phyloP scores from a whole-genome alignment of 1,284 basidiomycete species.

The Trichosporon asahii region DNA sequence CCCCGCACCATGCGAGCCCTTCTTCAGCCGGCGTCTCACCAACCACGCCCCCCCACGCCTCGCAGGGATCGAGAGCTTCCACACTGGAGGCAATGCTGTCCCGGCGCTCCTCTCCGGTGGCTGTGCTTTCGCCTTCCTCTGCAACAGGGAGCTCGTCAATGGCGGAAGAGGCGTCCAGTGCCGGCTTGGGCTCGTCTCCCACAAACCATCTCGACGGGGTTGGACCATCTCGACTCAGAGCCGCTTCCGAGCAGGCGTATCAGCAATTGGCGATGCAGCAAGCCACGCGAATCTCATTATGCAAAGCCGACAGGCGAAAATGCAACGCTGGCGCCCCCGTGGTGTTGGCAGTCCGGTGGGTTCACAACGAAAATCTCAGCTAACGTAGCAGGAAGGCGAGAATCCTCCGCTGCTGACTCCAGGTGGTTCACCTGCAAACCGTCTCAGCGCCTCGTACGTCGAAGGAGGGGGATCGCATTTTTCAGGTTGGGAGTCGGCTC shows the following conservation, averaged over 20 bases:
- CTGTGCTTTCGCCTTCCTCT: constrained; percentile 13
- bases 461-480: constrained; percentile 1
- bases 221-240: constrained; percentile 13
- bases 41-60: not conserved
- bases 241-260: constrained; percentile 32
- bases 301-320: constrained; percentile 57
- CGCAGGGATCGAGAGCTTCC: not conserved
- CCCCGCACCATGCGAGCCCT: not conserved
- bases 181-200: not conserved
- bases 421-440: not conserved
- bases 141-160: not conserved
- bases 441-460: constrained; percentile 21
- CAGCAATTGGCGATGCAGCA: constrained; percentile 53
- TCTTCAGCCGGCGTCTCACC: not conserved
- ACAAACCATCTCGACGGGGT: not conserved
- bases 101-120: not conserved
- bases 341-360: constrained; percentile 20
- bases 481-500: not conserved
- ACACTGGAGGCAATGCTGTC: not conserved
- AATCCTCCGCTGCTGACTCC: not conserved
- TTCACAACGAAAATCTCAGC: not conserved
- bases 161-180: not conserved
- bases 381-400: not conserved
- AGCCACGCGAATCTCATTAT: constrained; percentile 57
- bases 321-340: constrained; percentile 55